phyloP scores from a whole-genome alignment of 129 eudicot genomes.

The Arctium minus region DNA sequence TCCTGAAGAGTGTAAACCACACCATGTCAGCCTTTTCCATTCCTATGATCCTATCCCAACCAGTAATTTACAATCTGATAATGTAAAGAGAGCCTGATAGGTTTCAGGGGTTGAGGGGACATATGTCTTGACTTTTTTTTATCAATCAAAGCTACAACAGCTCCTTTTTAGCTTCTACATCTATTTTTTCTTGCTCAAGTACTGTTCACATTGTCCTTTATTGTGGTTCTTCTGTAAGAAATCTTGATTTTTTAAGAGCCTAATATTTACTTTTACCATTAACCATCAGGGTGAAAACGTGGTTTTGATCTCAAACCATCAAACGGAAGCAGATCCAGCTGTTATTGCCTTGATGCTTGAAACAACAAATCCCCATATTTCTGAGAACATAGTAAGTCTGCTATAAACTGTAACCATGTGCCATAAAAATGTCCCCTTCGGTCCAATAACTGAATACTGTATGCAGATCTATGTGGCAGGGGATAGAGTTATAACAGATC shows the following conservation, averaged over 20 bases:
- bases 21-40: too few relatives aligned
- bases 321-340: conserved; percentile 99
- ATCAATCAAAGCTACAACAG: neutral
- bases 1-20: neutral
- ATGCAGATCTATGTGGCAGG: conserved; percentile 95
- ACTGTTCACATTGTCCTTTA: neutral
- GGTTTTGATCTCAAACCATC: conserved; percentile 93
- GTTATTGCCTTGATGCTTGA: conserved; percentile 84
- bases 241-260: conserved; percentile 14
- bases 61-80: neutral
- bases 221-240: conserved; percentile 6
- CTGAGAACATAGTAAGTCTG: conserved; percentile 62
- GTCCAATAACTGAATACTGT: conserved; percentile 14
- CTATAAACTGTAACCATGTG: neutral
- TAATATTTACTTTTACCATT: conserved; percentile 19
- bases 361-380: conserved; percentile 62
- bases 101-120: neutral
- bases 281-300: conserved; percentile 81
- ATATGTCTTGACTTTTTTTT: neutral
- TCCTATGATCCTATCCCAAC: too few relatives aligned
- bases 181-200: neutral
- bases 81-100: neutral
- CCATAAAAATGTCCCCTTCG: conserved; percentile 5
- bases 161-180: neutral
- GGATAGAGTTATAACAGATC: conserved; percentile 95